Base-by-base conservation (phyloP, 352 stramenopile species). In the Globisporangium nagaii region DNA sequence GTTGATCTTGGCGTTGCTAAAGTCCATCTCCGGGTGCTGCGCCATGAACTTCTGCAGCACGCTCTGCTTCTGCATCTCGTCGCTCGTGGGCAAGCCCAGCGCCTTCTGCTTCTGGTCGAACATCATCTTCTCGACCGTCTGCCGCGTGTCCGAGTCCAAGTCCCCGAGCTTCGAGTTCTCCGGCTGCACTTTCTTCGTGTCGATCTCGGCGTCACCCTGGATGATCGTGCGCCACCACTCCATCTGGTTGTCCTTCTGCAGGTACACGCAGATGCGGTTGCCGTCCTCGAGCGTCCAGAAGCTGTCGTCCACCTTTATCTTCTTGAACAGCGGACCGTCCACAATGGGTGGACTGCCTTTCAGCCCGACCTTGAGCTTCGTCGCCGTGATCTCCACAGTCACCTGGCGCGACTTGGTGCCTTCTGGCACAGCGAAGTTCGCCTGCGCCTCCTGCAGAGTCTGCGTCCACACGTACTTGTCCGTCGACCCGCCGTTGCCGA, bases 101-200 rank as follows among this genome's bases (percentile, higher is more conserved):
- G 96, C 94, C 70, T 99, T 99, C 76, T 99, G 97, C 30, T 90
- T 82, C 69, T 98, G 92, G 60, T 97, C 88, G 61, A 96, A 97
- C 97, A 99, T 99, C 97, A 99, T 99, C 65, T 99, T 99, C 75
- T 99, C 97, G 17, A 99, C 97, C 3, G 97, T 99, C 65, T 99
- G 90, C 35, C 97, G 80, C 20, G 97, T 99, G 51, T 99, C 97
- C 5, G 95, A 90, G 71, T 99, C 97, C 56, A 99, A 71, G 70
- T 99, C 97, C 17, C 60, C 79, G 20, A 99, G 81, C 65, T 98
- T 98, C 11, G 92, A 98, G 75, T 98, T 99, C 79, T 99, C 97
- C 1, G 97, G 97, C 61, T 99, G 93, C 44, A 99, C 95, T 66
- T 98, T 98, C 58, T 95, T 91, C 31, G 98, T 98, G 75, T 99